Base-by-base conservation (phyloP, 2,329 filamentous ascomycete species). In the Bipolaris cookei region DNA sequence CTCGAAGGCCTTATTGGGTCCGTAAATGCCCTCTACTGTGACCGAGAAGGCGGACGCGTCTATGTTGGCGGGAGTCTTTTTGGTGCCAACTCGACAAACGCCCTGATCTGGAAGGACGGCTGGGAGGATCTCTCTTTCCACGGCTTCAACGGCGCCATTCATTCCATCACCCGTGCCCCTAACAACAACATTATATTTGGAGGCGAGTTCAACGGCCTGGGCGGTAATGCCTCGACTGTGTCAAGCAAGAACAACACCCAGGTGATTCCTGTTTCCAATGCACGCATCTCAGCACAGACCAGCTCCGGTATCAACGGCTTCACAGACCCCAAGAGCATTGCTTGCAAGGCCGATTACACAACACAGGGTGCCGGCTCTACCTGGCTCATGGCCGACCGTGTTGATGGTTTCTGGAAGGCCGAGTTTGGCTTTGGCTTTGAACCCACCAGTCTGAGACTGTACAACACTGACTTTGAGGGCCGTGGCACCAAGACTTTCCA, bases 141-240 rank as follows among this genome's bases (percentile, higher is more conserved):
- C 38, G 96, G 96, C 20, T 96, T 99, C 79, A 98, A 98, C 77
- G 93, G 93, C 23, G 91, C 91, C 2, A 92, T 99, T 49, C 86
- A 86, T 61, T 90, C 93, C 35, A 98, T 99, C 65, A 84, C 87
- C 48, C 92, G 91, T 78, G 86, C 88, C 18, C 82, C 88, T 1
- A 90, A 91, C 66, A 91, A 90, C 7, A 90, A 96, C 72, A 90
- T 99, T 63, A 86, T 98, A 53, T 99, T 97, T 72, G 96, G 92
- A 44, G 95, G 95, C 47, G 86, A 85, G 54, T 99, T 99, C 72
- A 92, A 91, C 56, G 92, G 92, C 6, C 79, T 98, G 7, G 93
- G 92, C 59, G 92, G 92, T 59, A 97, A 97, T 74, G 85, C 88
- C 2, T 54, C 55, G 2, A 90, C 86, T 59, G 83, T 86, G 1